Base-by-base conservation (phyloP, 2,329 filamentous ascomycete species). In the Epichloe scottii region DNA sequence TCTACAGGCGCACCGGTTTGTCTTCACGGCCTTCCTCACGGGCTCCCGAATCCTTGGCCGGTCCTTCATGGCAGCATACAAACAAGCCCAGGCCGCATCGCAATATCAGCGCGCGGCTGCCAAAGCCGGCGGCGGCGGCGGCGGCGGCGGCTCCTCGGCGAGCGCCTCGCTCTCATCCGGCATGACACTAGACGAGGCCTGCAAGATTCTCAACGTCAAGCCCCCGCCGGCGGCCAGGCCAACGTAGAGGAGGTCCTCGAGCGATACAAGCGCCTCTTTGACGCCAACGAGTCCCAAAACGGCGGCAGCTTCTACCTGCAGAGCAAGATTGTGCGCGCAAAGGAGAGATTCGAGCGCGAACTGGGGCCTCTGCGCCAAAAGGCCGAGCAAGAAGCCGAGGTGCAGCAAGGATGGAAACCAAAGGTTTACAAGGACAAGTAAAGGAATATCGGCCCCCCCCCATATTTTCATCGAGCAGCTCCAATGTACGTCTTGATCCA, bases 301-400 rank as follows among this genome's bases (percentile, higher is more conserved):
- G 93, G 93, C 37, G 93, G 93, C 49, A 96, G 89, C 62, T 98
- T 98, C 71, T 98, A 98, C 69, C 76, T 98, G 46, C 93, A 98
- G 71, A 97, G 91, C 76, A 98, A 98, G 73, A 82, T 98, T 51
- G 71, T 97, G 59, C 78, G 93, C 55, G 93, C 93, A 53, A 81
- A 91, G 61, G 91, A 98, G 71, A 77, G 93, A 57, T 85, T 98
- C 71, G 91, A 97, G 73, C 77, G 85, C 61, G 91, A 98, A 70
- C 73, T 93, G 40, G 77, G 82, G 57, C 82, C 86, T 53, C 78
- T 83, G 53, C 75, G 82, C 61, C 84, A 87, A 64, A 82, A 84
- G 64, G 77, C 78, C 14, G 81, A 83, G 59, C 75, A 81, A 61
- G 89, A 95, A 63, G 83, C 84, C 51, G 89, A 95, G 68, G 62